A percentile compares a stretch with the other conserved stretches of the same genome.
phyloP scores from a whole-genome alignment of 331 rosid species.

The Quercus tomentella region DNA sequence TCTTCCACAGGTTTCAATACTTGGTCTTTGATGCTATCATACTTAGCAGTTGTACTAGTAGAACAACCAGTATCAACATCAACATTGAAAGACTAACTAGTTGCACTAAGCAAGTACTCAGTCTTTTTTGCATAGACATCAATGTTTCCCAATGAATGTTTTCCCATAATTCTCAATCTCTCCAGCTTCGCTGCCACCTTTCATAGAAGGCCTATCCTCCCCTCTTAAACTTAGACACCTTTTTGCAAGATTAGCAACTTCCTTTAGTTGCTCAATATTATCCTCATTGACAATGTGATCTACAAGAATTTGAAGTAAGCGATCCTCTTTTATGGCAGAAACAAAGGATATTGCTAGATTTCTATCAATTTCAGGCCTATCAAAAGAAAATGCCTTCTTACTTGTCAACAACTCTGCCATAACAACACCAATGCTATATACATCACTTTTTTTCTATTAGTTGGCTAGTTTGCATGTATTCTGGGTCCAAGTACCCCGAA shows the following conservation, averaged over 20 bases:
- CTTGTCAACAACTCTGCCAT: conserved; percentile 22
- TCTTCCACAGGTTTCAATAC: too few species aligned
- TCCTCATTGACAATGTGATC: neutral
- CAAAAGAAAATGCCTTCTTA: conserved; percentile 19
- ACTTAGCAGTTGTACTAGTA: too few species aligned
- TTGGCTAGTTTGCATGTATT: conserved; percentile 26
- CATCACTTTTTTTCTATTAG: neutral
- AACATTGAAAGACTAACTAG: too few species aligned
- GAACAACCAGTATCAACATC: too few species aligned
- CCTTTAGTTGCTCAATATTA: neutral
- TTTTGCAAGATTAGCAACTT: conserved; percentile 9
- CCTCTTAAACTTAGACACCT: neutral
- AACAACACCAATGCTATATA: neutral
- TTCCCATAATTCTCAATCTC: too few species aligned
- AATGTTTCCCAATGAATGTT: too few species aligned
- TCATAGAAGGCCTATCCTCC: too few species aligned
- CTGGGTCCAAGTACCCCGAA: conserved; percentile 21
- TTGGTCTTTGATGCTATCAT: too few species aligned
- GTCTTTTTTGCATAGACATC: neutral
- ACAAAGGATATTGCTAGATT: conserved; percentile 23
- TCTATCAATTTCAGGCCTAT: conserved; percentile 21
- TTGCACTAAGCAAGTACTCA: too few species aligned
- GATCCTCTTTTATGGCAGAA: conserved; percentile 1
- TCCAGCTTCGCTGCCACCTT: too few species aligned
- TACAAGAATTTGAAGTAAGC: conserved; percentile 10